Conservation (phyloP, 208 protist genomes). For the Wallacemonas sp. region DNA sequence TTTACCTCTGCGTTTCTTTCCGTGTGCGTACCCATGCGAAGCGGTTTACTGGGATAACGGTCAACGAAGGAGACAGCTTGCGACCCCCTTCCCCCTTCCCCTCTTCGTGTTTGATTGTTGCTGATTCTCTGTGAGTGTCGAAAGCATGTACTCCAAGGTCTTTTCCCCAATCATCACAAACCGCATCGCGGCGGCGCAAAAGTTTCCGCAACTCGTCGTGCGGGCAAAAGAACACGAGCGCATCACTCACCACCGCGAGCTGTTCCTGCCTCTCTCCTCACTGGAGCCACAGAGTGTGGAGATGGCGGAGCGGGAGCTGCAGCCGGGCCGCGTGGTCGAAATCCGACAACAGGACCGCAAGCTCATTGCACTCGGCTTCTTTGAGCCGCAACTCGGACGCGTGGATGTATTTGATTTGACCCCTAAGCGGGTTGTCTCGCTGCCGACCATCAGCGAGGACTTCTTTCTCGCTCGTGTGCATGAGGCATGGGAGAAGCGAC, state of each 20-base stretch:
- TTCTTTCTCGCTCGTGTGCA: slow-evolving; percentile 72
- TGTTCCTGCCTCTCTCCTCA: slow-evolving; percentile 41
- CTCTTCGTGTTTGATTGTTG: too few relatives aligned
- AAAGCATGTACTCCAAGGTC: slow-evolving; percentile 79
- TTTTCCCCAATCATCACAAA: slow-evolving; percentile 57
- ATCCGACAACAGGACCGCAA: slow-evolving; percentile 51
- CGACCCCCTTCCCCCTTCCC: too few relatives aligned
- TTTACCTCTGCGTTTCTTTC: neutral
- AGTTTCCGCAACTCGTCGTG: slow-evolving; percentile 81
- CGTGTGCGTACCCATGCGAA: neutral
- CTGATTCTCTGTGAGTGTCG: too few relatives aligned
- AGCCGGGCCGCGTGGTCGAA: slow-evolving; percentile 67
- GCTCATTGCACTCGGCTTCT: slow-evolving; percentile 80
- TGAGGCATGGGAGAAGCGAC: slow-evolving; percentile 59
- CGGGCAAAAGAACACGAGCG: slow-evolving; percentile 33
- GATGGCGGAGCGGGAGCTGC: slow-evolving; percentile 52
- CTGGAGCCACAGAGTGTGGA: slow-evolving; percentile 64
- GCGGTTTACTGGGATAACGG: too few relatives aligned
- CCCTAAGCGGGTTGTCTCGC: slow-evolving; percentile 24
- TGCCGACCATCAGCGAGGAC: slow-evolving; percentile 82
- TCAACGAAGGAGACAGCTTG: too few relatives aligned
- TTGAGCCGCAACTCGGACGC: slow-evolving; percentile 58
- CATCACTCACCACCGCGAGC: slow-evolving; percentile 53
- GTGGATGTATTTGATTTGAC: slow-evolving; percentile 85
- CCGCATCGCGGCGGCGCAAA: slow-evolving; percentile 58